Evolutionary conservation across 2,329 filamentous ascomycete species (phyloP).

Genomic region (Pseudogymnoascus pannorum): DNA sequence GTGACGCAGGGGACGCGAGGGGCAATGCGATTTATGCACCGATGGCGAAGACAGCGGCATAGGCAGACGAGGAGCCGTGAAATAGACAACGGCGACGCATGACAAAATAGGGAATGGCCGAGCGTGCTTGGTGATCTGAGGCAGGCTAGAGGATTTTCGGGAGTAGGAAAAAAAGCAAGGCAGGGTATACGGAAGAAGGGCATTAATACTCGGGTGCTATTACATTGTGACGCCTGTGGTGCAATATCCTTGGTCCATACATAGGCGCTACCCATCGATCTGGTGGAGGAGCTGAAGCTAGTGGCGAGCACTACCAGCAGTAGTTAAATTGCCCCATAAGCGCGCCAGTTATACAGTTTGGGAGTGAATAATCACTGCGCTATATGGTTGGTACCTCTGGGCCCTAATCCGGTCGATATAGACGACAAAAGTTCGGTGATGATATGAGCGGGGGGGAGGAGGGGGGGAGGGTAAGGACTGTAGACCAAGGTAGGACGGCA

Average conservation of each 20-base stretch:
- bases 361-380: not conserved
- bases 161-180: not conserved
- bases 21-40: not conserved
- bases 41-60: slow-evolving; percentile 3
- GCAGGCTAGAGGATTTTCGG: slow-evolving; percentile 7
- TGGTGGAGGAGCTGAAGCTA: slow-evolving; percentile 5
- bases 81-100: not conserved
- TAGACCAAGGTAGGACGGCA: not conserved
- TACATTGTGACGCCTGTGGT: slow-evolving; percentile 8
- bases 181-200: not conserved
- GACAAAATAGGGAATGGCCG: slow-evolving; percentile 3
- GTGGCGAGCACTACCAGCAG: slow-evolving; percentile 5
- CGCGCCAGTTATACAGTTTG: slow-evolving; percentile 5
- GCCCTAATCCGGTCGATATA: not conserved
- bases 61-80: slow-evolving; percentile 2
- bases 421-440: not conserved
- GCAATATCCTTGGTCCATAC: slow-evolving; percentile 5
- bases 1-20: slow-evolving; percentile 3
- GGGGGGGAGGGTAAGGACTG: not conserved
- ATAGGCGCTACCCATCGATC: not conserved
- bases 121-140: slow-evolving; percentile 2
- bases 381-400: not conserved
- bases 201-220: not conserved
- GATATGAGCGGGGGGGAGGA: not conserved
- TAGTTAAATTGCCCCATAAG: slow-evolving; percentile 8